Evolutionary conservation across 140 eudicot species (phyloP), one percentile per base, ranked within the genome.

Genomic region (Ambrosia hybrid): DNA sequence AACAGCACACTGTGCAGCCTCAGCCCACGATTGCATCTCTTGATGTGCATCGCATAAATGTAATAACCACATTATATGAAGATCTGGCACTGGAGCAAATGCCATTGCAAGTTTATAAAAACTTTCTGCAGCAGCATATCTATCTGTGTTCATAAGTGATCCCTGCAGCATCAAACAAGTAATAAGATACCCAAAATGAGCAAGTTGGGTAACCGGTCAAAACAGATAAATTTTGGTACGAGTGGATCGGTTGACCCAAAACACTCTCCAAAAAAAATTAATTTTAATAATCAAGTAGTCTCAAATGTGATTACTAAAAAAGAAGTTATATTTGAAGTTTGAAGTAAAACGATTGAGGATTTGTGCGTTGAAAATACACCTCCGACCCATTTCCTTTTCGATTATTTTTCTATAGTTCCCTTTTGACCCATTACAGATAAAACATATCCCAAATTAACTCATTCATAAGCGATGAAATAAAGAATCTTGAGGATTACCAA

Each of bases 11-110:
- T 94, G 96, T 4, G 99, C 99, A 36, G 99, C 97, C 83, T 94
- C 99, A 57, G 99, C 99, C 92, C 97, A 88, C 33, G 99, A 94
- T 70, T 94, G 99, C 97, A 94, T 91, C 81, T 94, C 99, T 73
- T 94, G 99, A 82, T 94, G 99, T 2, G 99, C 99, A 84, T 94
- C 99, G 59, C 99, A 94, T 10, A 94, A 81, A 80, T 94, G 99
- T 63, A 94, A 65, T 41, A 94, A 71, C 99, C 99, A 94, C 99
- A 94, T 94, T 70, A 94, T 94, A 83, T 94, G 99, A 73, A 94
- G 96, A 91, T 94, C 99, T 45, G 99, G 99, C 53, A 94, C 99
- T 3, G 99, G 96, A 55, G 99, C 97, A 85, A 94, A 94, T 36
- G 99, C 99, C 94, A 94, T 89, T 57, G 96, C 99, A 65, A 94